Percentiles rank a stretch among this genome's conserved stretches.
Evolutionary conservation across 2,329 filamentous ascomycete genomes (phyloP).

Genomic region (Diaporthe vexans): DNA sequence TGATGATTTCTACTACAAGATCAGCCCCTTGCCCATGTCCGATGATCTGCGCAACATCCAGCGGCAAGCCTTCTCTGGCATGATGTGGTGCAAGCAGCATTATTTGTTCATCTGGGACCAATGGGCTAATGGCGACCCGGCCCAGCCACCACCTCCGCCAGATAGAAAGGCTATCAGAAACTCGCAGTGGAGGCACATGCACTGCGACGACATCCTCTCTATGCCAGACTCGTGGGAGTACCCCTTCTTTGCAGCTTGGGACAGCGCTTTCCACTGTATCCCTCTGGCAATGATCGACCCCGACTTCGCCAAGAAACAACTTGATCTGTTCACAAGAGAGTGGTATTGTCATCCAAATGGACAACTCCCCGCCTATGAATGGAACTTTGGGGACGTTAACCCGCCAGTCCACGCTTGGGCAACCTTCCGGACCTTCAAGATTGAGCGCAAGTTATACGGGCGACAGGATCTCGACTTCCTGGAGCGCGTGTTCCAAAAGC

Average conservation of each 20-base stretch:
- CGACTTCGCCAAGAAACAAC: conserved; percentile 97
- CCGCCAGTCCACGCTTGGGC: conserved; percentile 97
- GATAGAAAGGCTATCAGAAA: conserved; percentile 87
- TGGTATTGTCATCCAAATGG: conserved; percentile 99
- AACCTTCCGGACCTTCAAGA: conserved; percentile 96
- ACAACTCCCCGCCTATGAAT: conserved; percentile 91
- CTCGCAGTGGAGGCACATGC: conserved; percentile 91
- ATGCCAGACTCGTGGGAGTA: conserved; percentile 99
- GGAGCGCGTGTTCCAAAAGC: conserved; percentile 95
- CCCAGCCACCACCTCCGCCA: conserved; percentile 86
- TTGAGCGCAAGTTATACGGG: conserved; percentile 97
- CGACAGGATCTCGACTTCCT: conserved; percentile 95
- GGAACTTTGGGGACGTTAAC: conserved; percentile 98
- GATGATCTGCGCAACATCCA: conserved; percentile 96
- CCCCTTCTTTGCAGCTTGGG: conserved; percentile 97
- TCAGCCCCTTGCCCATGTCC: conserved; percentile 93
- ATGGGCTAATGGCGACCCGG: conserved; percentile 95
- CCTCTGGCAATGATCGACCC: conserved; percentile 97
- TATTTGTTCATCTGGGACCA: conserved; percentile 98
- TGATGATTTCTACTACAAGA: conserved; percentile 94
- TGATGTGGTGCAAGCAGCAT: conserved; percentile 99
- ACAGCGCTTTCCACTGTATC: conserved; percentile 97
- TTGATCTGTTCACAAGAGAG: conserved; percentile 94
- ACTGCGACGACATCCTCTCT: conserved; percentile 94
- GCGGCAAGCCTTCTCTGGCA: conserved; percentile 92